phyloP scores from a whole-genome alignment of 179 eudicot species.

The Nepenthes alata region DNA sequence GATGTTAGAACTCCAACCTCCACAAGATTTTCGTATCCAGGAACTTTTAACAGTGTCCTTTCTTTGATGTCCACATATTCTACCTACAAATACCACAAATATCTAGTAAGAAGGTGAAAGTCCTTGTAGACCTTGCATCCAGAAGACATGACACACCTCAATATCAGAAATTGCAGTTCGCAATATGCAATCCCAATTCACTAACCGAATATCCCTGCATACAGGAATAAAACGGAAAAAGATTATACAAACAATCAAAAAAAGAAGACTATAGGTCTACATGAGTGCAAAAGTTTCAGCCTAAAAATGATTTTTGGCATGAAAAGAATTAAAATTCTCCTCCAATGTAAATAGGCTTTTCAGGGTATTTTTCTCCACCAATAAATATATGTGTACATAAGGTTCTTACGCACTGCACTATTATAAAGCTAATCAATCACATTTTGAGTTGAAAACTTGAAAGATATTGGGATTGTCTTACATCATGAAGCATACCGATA shows the following conservation, averaged over 20 bases:
- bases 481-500: constrained; percentile 45
- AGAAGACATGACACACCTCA: constrained; percentile 36
- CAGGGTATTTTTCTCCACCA: too few relatives aligned
- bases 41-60: constrained; percentile 58
- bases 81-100: constrained; percentile 40
- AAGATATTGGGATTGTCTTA: not conserved
- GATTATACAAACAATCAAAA: not conserved
- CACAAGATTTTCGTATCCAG: constrained; percentile 62
- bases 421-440: too few relatives aligned
- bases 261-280: not conserved
- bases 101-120: constrained; percentile 7
- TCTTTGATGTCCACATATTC: constrained; percentile 74
- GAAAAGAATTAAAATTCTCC: too few relatives aligned
- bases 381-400: too few relatives aligned
- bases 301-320: not conserved
- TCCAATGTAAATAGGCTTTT: not conserved
- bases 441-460: not conserved
- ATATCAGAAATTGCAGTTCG: constrained; percentile 94
- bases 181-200: constrained; percentile 88
- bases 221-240: not conserved
- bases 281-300: not conserved
- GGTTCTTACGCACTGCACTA: too few relatives aligned
- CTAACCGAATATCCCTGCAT: constrained; percentile 65
- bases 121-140: not conserved
- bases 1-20: constrained; percentile 89